A percentile compares a stretch with the other conserved stretches of the same genome.
Evolutionary conservation across 768 basidiomycete genomes (phyloP).

Genomic region (Tylopilus subfusipes): DNA sequence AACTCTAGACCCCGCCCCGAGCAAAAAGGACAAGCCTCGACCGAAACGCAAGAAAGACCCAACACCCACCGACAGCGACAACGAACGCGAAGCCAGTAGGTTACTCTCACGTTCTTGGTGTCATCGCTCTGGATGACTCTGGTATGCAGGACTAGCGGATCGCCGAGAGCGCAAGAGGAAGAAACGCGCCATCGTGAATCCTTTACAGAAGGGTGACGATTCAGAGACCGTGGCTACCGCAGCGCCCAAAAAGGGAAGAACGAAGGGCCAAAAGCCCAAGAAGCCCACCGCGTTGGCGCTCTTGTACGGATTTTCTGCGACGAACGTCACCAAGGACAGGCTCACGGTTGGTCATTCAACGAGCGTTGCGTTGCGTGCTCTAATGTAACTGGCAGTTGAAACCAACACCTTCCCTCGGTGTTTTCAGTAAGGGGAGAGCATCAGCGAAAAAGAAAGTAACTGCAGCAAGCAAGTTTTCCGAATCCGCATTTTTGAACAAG

Average conservation of each 20-base stretch:
- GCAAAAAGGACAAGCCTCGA: constrained; percentile 21
- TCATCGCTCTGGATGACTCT: neutral
- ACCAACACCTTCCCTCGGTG: constrained; percentile 29
- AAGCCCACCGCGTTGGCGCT: constrained; percentile 32
- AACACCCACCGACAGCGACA: constrained; percentile 24
- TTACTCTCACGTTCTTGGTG: neutral
- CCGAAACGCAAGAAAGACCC: constrained; percentile 23
- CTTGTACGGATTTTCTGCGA: constrained; percentile 36
- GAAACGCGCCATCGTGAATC: constrained; percentile 52
- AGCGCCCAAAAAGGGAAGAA: constrained; percentile 11
- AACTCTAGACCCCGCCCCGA: neutral
- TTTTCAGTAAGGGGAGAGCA: constrained; percentile 37
- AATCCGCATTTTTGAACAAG: constrained; percentile 42
- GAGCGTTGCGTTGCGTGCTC: neutral
- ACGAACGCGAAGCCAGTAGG: constrained; percentile 38
- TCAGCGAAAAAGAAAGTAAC: constrained; percentile 26
- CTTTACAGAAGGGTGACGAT: constrained; percentile 8
- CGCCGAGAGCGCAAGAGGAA: constrained; percentile 61
- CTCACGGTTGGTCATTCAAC: constrained; percentile 30
- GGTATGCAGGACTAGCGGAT: constrained; percentile 52
- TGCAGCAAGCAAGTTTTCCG: constrained; percentile 36
- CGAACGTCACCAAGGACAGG: constrained; percentile 35
- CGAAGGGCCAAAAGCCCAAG: constrained; percentile 19
- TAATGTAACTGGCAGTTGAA: constrained; percentile 25
- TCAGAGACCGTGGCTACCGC: neutral